phyloP scores from a whole-genome alignment of 352 stramenopile genomes.

The Globisporangium barbulae region DNA sequence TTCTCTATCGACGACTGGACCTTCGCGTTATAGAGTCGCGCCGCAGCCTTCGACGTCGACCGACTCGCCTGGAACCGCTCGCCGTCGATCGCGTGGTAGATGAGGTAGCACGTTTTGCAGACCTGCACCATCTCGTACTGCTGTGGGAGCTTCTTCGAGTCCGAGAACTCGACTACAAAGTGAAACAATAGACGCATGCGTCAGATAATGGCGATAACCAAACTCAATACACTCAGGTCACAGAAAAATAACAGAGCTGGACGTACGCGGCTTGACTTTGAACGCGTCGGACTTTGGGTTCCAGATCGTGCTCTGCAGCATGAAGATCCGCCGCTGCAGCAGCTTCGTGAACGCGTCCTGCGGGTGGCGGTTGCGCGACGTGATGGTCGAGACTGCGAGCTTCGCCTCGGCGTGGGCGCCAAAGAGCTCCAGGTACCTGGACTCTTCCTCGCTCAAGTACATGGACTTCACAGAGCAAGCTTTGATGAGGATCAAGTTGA shows the following conservation, averaged over 20 bases:
- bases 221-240: neutral
- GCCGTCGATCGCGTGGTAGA: slow-evolving; percentile 52
- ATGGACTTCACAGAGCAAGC: slow-evolving; percentile 35
- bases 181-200: neutral
- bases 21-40: slow-evolving; percentile 30
- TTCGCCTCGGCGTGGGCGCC: slow-evolving; percentile 49
- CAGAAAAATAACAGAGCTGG: neutral
- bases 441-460: slow-evolving; percentile 55
- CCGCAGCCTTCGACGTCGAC: slow-evolving; percentile 30
- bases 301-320: slow-evolving; percentile 69
- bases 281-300: slow-evolving; percentile 63
- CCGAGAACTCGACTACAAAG: slow-evolving; percentile 41
- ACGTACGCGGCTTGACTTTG: slow-evolving; percentile 43
- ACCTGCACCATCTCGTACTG: slow-evolving; percentile 51
- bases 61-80: slow-evolving; percentile 37
- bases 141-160: slow-evolving; percentile 38
- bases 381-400: slow-evolving; percentile 14
- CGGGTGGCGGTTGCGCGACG: neutral
- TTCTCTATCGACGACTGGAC: slow-evolving; percentile 3
- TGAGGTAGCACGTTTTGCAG: slow-evolving; percentile 40
- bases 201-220: neutral
- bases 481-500: neutral
- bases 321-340: slow-evolving; percentile 61
- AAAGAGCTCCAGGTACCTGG: slow-evolving; percentile 49
- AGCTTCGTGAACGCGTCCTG: slow-evolving; percentile 38